phyloP scores from a whole-genome alignment of 805 yeast genomes.

The Candida easanensis region DNA sequence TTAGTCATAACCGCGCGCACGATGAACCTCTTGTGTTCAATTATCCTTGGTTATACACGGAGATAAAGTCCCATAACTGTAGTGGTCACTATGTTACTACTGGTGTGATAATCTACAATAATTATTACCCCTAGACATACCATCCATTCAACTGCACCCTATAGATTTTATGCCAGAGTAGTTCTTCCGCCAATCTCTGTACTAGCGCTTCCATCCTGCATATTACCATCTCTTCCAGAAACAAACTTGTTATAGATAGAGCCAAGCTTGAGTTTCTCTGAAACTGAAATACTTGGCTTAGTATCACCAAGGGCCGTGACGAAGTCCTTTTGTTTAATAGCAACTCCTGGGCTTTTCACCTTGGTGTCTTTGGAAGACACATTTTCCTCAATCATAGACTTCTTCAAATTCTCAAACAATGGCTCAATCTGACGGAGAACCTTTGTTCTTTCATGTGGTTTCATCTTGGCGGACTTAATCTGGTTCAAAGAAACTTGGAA shows the following conservation, averaged over 20 bases:
- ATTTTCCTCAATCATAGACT: not conserved
- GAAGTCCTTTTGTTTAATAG: constrained; percentile 54
- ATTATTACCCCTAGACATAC: too few species aligned
- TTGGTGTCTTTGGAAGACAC: not conserved
- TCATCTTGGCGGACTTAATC: constrained; percentile 21
- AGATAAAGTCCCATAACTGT: too few species aligned
- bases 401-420: constrained; percentile 27
- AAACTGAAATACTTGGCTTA: constrained; percentile 81
- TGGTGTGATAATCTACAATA: too few species aligned
- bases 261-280: constrained; percentile 62
- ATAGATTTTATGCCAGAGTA: constrained; percentile 10
- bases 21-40: too few species aligned
- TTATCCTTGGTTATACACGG: too few species aligned
- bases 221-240: constrained; percentile 75
- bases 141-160: too few species aligned
- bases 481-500: constrained; percentile 36
- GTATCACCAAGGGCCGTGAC: constrained; percentile 66
- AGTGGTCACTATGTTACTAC: too few species aligned
- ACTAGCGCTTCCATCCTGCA: constrained; percentile 83
- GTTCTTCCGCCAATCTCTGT: constrained; percentile 19
- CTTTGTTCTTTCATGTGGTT: constrained; percentile 40
- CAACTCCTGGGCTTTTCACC: constrained; percentile 33
- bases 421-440: constrained; percentile 42
- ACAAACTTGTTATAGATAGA: constrained; percentile 70
- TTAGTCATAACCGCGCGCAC: too few species aligned